Evolutionary conservation across 2,329 filamentous ascomycete species (phyloP).

Genomic region (Pseudogymnoascus sp.): DNA sequence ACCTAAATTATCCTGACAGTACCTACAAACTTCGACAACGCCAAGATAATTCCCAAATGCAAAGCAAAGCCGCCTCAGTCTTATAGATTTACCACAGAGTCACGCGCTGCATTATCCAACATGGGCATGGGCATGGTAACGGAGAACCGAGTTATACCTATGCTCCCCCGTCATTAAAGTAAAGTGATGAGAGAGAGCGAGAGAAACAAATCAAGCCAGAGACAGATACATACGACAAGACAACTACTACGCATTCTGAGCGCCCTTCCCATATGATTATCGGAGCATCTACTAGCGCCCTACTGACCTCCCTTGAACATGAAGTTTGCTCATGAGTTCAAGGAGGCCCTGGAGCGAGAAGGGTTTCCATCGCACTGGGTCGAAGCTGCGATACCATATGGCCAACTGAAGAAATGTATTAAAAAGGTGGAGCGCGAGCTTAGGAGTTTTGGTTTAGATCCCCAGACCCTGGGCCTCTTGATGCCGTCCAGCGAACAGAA

Average conservation of each 20-base stretch:
- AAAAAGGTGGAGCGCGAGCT: conserved; percentile 72
- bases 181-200: background rate
- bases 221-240: background rate
- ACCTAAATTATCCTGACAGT: conserved; percentile 7
- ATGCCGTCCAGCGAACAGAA: conserved; percentile 29
- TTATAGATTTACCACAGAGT: background rate
- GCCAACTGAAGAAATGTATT: conserved; percentile 81
- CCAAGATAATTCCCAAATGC: background rate
- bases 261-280: background rate
- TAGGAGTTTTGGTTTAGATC: conserved; percentile 61
- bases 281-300: background rate
- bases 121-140: conserved; percentile 1
- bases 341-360: conserved; percentile 60
- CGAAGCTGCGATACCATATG: conserved; percentile 72
- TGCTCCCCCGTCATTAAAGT: background rate
- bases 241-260: background rate
- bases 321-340: conserved; percentile 82
- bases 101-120: background rate
- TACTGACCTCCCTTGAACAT: conserved; percentile 38
- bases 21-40: background rate
- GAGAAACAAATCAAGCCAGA: background rate
- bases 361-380: conserved; percentile 68
- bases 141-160: background rate
- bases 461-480: conserved; percentile 60
- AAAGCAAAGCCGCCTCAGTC: background rate